Evolutionary conservation across 192 early-diverging fungal species (phyloP), one percentile per base, ranked within the genome.

Genomic region (Bifiguratus adelaidae): DNA sequence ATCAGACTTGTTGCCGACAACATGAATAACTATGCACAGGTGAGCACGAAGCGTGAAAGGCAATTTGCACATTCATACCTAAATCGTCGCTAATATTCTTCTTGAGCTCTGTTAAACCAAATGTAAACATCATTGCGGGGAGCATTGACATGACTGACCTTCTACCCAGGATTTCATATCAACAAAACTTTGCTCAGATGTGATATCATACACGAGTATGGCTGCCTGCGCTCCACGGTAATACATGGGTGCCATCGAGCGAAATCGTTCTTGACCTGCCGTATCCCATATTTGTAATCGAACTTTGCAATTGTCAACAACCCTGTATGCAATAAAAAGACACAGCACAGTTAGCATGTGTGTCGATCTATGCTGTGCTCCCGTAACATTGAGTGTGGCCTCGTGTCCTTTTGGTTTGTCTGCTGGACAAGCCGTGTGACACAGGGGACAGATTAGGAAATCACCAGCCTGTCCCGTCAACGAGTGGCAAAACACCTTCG

Each of bases 211-310:
- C 38, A 85, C 82, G 15, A 85, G 54, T 32, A 85, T 67, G 9
- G 78, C 80, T 9, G 82, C 82, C 30, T 82, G 74, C 30, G 82
- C 80, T 0, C 82, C 82, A 37, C 82, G 76, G 45, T 85, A 85
- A 48, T 82, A 85, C 71, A 81, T 76, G 42, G 77, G 76, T n/a
- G 80, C 73, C 80, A 83, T 82, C 32, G n/a, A 33, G 32, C 8
- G n/a, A 33, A 9, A 9, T 33, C 86, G 68, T 49, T 78, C 78
- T 61, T 80, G 72, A 0, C 91, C 92, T 9, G 92, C 88, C 7
- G 92, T 95, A 60, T 97, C 93, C 94, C 83, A 86, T 41, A 86
- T 82, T 60, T 86, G 83, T 25, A 86, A 70, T 35, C 81, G 62
- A 56, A 81, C 80, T 64, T 81, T 82, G 61, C 80, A 86, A 41